These are phyloP conservation scores for Santalum album DNA, from an alignment of 164 flowering plant genomes.

Conservation along the genomic window DNA sequence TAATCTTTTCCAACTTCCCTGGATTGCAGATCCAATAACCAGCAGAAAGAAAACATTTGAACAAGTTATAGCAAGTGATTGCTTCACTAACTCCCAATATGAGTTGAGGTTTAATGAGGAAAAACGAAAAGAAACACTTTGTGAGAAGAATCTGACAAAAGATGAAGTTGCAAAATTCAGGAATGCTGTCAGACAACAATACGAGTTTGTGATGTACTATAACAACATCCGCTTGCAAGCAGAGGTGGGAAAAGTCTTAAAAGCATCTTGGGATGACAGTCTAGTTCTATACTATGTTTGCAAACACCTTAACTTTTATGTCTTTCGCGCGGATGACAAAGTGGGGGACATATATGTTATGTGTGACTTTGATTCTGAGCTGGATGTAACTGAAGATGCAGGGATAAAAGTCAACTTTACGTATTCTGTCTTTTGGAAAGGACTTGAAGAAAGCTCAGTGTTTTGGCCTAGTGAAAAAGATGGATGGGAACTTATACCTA, in stretches of 20 bases:
- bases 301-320: slow-evolving; percentile 3
- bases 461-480: not conserved
- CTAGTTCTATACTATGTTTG: not conserved
- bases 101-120: not conserved
- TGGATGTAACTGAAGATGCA: not conserved
- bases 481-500: not conserved
- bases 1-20: not conserved
- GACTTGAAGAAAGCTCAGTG: not conserved
- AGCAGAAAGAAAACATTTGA: not conserved
- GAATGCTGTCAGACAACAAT: not conserved
- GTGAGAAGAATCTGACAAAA: not conserved
- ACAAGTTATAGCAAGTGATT: not conserved
- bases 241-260: not conserved
- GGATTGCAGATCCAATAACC: not conserved
- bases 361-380: not conserved
- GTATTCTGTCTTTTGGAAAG: slow-evolving; percentile 12
- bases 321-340: not conserved
- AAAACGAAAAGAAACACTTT: not conserved
- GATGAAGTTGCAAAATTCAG: not conserved
- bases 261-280: too few relatives aligned
- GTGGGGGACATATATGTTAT: not conserved
- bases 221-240: not conserved
- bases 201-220: not conserved
- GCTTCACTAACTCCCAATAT: not conserved
- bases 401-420: slow-evolving; percentile 3